Evolutionary conservation across 1,284 basidiomycete species (phyloP).

Genomic region (Fomitopsis betulina): DNA sequence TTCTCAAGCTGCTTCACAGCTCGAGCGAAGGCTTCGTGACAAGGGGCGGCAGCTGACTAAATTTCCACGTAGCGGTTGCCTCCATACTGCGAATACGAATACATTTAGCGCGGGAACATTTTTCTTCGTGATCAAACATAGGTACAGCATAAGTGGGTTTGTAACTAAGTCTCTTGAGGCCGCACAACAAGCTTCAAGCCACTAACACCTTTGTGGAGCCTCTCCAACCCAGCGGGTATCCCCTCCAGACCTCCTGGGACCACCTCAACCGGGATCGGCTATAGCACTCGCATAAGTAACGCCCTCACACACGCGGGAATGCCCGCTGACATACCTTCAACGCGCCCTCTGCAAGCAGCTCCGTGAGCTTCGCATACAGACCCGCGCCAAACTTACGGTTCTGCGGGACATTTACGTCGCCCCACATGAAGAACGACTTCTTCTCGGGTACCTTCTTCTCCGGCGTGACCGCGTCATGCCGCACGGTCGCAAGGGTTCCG

Average conservation of each 20-base stretch:
- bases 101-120: no score
- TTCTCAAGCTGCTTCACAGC: no score
- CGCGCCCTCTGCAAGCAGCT: conserved; percentile 8
- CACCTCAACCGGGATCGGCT: conserved; percentile 32
- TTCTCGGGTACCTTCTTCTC: conserved; percentile 3
- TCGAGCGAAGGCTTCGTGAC: no score
- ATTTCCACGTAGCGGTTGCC: no score
- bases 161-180: conserved; percentile 36
- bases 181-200: conserved; percentile 43
- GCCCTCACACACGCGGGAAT: no score
- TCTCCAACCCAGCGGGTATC: conserved; percentile 38
- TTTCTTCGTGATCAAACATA: no score
- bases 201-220: conserved; percentile 39
- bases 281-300: background rate
- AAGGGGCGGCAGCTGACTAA: no score
- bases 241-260: conserved; percentile 42
- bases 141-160: no score
- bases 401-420: conserved; percentile 1
- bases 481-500: conserved; percentile 7
- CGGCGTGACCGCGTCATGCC: background rate
- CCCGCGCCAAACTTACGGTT: background rate
- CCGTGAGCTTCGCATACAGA: conserved; percentile 7
- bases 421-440: conserved; percentile 2
- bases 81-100: no score
- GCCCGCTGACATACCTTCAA: conserved; percentile 10